These are phyloP conservation scores for Nitzschia sp. DNA, from an alignment of 108 stramenopile species.

Conservation along the genomic window DNA sequence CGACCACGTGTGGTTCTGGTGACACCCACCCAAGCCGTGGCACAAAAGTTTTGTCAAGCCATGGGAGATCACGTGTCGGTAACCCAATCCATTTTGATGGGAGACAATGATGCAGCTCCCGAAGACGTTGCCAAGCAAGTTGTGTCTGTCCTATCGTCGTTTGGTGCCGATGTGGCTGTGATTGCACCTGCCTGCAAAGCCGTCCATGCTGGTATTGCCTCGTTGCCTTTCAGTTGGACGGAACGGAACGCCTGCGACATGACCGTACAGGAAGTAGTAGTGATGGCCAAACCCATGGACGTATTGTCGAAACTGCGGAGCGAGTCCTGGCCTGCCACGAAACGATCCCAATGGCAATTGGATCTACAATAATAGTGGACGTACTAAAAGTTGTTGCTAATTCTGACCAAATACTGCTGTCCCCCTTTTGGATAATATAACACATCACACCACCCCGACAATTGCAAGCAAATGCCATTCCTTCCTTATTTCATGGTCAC, in stretches of 20 bases:
- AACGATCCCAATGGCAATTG: slow-evolving; percentile 31
- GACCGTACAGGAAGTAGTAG: slow-evolving; percentile 34
- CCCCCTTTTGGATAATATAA: too few relatives aligned
- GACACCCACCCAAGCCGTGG: slow-evolving; percentile 48
- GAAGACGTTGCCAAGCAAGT: slow-evolving; percentile 26
- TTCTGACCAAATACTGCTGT: too few relatives aligned
- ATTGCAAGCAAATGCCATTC: too few relatives aligned
- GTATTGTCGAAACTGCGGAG: slow-evolving; percentile 34
- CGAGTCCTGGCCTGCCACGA: slow-evolving; percentile 59
- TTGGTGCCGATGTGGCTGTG: slow-evolving; percentile 64
- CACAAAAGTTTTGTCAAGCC: slow-evolving; percentile 51
- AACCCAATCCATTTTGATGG: neutral
- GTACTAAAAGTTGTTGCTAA: too few relatives aligned
- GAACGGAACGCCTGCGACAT: slow-evolving; percentile 7
- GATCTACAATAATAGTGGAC: neutral
- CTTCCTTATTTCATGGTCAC: slow-evolving; percentile 10
- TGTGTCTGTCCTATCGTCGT: slow-evolving; percentile 39
- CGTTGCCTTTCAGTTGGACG: slow-evolving; percentile 49
- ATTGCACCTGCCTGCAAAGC: slow-evolving; percentile 69
- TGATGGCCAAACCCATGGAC: slow-evolving; percentile 47
- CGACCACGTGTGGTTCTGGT: slow-evolving; percentile 70
- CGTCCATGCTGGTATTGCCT: slow-evolving; percentile 11
- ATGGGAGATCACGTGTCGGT: slow-evolving; percentile 37
- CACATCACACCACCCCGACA: too few relatives aligned
- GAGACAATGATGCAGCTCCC: slow-evolving; percentile 21